These are phyloP conservation scores for Avena insularis DNA, from an alignment of 176 grass and related monocot genomes.

Conservation along the genomic window DNA sequence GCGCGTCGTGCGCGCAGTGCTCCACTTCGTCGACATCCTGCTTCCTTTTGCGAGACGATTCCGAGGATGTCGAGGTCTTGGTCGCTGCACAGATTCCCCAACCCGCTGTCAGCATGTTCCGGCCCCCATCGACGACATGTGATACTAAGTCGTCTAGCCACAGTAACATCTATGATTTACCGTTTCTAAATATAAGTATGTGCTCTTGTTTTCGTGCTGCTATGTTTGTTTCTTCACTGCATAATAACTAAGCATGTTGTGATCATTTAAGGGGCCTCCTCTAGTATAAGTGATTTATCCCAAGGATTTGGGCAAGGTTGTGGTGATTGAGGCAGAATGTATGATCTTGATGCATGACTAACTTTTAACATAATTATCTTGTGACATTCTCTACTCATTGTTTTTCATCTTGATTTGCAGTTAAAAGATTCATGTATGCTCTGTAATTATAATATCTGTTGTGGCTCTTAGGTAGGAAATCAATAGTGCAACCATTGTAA, in stretches of 20 bases:
- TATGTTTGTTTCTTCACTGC: conserved; percentile 26
- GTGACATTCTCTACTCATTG: neutral
- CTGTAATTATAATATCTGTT: neutral
- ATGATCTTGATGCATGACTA: conserved; percentile 34
- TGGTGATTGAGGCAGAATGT: conserved; percentile 35
- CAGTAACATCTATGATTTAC: conserved; percentile 22
- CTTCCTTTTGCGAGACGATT: conserved; percentile 57
- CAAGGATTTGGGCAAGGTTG: neutral
- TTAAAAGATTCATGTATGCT: neutral
- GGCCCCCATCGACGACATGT: conserved; percentile 42
- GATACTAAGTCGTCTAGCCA: conserved; percentile 55
- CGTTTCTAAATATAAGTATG: conserved; percentile 26
- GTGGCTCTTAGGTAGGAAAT: neutral
- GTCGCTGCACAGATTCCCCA: conserved; percentile 50
- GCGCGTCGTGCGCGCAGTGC: conserved; percentile 80
- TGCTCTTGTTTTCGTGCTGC: conserved; percentile 10
- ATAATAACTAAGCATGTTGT: conserved; percentile 45
- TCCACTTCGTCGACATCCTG: conserved; percentile 92
- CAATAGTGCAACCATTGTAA: neutral
- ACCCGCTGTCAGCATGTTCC: conserved; percentile 37
- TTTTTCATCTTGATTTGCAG: neutral
- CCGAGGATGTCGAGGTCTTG: conserved; percentile 55
- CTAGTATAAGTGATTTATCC: neutral
- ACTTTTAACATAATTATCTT: conserved; percentile 19
- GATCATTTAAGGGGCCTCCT: conserved; percentile 33